Conservation (phyloP, 228 moss, liverwort and hornwort species). For the Sphagnum fallax region DNA sequence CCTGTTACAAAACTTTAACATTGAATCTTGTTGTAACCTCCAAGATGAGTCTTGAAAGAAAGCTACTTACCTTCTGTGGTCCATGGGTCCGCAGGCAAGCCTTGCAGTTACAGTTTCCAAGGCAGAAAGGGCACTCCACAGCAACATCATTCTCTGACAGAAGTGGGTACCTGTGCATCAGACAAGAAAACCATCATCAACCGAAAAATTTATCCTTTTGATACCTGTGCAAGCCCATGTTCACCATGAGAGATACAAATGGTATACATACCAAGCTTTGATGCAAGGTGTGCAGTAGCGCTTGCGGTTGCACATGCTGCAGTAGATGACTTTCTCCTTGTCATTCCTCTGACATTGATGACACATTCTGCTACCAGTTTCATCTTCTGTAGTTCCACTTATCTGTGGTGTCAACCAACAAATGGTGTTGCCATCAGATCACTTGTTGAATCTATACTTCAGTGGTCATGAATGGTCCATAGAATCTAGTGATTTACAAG, state of each 20-base stretch:
- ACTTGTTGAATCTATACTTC: not conserved
- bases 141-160: slow-evolving; percentile 26
- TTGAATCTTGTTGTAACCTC: not conserved
- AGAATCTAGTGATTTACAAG: too few relatives aligned
- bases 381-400: not conserved
- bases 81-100: slow-evolving; percentile 11
- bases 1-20: not conserved
- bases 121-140: slow-evolving; percentile 47
- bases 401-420: not conserved
- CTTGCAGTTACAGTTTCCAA: slow-evolving; percentile 94
- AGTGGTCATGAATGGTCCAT: too few relatives aligned
- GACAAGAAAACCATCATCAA: not conserved
- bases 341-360: slow-evolving; percentile 90
- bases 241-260: not conserved
- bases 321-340: slow-evolving; percentile 59
- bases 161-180: slow-evolving; percentile 27
- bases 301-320: slow-evolving; percentile 60
- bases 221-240: not conserved
- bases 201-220: not conserved
- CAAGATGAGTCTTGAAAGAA: not conserved
- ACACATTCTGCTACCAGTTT: slow-evolving; percentile 56
- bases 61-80: not conserved
- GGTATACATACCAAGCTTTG: slow-evolving; percentile 50
- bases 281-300: slow-evolving; percentile 86
- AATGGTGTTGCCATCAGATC: not conserved